Percentiles rank a stretch among this genome's conserved stretches.
phyloP scores from a whole-genome alignment of 306 rosid species.

The Fragaria ananassa region DNA sequence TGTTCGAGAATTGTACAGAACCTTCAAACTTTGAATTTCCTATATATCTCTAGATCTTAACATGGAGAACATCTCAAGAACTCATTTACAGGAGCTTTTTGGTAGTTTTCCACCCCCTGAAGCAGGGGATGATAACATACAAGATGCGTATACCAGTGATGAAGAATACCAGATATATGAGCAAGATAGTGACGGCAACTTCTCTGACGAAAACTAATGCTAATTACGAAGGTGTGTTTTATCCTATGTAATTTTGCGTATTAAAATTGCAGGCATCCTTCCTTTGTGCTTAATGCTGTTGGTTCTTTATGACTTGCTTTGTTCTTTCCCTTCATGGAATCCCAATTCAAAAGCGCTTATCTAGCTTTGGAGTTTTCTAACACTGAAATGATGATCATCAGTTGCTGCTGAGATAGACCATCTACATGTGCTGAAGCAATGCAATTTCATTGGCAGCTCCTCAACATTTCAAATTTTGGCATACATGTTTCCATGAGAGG shows the following conservation, averaged over 20 bases:
- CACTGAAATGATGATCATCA: background rate
- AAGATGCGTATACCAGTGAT: conserved; percentile 37
- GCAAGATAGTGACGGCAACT: conserved; percentile 51
- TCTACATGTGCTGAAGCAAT: background rate
- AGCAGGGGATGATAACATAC: conserved; percentile 27
- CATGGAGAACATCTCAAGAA: conserved; percentile 58
- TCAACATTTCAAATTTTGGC: background rate
- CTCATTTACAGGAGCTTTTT: conserved; percentile 77
- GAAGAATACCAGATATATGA: conserved; percentile 68
- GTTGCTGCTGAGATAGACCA: background rate
- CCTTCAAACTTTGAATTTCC: conserved; percentile 36
- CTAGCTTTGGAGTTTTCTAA: background rate
- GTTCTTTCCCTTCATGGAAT: background rate
- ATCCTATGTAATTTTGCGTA: background rate
- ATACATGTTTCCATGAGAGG: background rate
- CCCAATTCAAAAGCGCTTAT: background rate
- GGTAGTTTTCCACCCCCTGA: conserved; percentile 63
- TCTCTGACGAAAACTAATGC: conserved; percentile 39
- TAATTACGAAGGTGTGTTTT: background rate
- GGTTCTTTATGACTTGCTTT: background rate
- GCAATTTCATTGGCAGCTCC: background rate
- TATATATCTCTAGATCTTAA: conserved; percentile 46
- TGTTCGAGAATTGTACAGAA: conserved; percentile 3
- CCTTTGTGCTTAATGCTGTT: background rate
- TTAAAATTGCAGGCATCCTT: background rate